phyloP scores from a whole-genome alignment of 139 green algal genomes.

The Chlorokybus atmophyticus region DNA sequence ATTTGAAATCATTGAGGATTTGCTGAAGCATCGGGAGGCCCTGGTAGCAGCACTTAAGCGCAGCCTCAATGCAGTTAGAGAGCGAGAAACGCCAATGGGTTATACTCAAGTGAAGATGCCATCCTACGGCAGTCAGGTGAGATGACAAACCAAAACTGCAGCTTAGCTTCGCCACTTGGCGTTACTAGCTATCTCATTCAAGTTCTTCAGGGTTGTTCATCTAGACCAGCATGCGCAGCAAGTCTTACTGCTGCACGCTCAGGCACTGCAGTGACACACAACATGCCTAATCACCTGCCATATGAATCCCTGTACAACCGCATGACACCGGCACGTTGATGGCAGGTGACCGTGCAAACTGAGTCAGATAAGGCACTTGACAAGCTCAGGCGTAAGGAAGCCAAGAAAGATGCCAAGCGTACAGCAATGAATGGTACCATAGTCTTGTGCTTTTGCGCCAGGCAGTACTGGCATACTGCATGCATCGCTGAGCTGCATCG shows the following conservation, averaged over 20 bases:
- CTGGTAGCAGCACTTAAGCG: neutral
- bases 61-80: neutral
- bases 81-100: neutral
- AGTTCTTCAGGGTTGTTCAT: neutral
- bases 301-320: neutral
- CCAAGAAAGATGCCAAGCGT: slow-evolving; percentile 12
- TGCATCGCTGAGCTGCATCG: slow-evolving; percentile 12
- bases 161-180: neutral
- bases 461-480: neutral
- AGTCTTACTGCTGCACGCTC: neutral
- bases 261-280: neutral
- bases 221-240: neutral
- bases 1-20: slow-evolving; percentile 22
- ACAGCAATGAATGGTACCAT: too few species aligned
- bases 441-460: too few species aligned
- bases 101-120: neutral
- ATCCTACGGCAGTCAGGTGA: neutral
- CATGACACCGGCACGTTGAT: neutral
- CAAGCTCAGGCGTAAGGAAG: slow-evolving; percentile 22
- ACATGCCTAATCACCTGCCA: neutral
- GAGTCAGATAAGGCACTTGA: slow-evolving; percentile 22
- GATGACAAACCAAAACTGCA: neutral
- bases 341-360: slow-evolving; percentile 26
- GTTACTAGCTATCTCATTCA: neutral
- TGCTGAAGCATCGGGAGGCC: slow-evolving; percentile 11